Base-by-base conservation (phyloP, 352 stramenopile genomes). In the Phytophthora sojae region DNA sequence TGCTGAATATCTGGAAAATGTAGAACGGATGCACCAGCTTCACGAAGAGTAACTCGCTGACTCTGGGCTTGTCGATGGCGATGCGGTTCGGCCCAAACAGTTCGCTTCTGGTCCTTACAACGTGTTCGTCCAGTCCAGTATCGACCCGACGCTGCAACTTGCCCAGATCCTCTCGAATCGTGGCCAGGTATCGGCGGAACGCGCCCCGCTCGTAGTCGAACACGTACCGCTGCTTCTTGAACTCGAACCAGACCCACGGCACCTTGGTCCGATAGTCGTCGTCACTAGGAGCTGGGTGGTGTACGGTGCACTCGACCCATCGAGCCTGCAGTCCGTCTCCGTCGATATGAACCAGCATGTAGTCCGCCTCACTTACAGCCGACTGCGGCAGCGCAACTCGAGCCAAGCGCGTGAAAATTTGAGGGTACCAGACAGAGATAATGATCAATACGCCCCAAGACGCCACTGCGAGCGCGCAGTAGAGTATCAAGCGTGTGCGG, bases 171-270 rank as follows among this genome's bases (percentile, higher is more conserved):
- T 90, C 79, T 3, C 35, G 79, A 6, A 15, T 77, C 30, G 59
- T 88, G 64, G 11, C 61, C 61, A 52, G 79, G 58, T 86, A 90
- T 1, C 81, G 82, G 49, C 86, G 72, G 35, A 88, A 92, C 26
- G 83, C 70, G 23, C 74, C 67, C 19, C 77, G 80, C 26, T 86
- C 69, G 50, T 81, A 63, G 61, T 84, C 77, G 73, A 78, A 90
- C n/a, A 82, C 71, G 63, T 92, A 92, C 3, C 84, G 82, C 30
- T 90, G 76, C 61, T 84, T 86, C 75, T 88, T 90, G 69, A 88
- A 92, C 69, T 88, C 84, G 67, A 92, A 90, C 80, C 79, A 91
- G 32, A 83, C 39, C 55, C 68, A 77, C 39, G 65, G 65, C 17
- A 79, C 64, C 42, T 82, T 84, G 11, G 59, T 30, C 12, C 64